Base-by-base conservation (phyloP, 345 rosid species). In the Arabis alpina region DNA sequence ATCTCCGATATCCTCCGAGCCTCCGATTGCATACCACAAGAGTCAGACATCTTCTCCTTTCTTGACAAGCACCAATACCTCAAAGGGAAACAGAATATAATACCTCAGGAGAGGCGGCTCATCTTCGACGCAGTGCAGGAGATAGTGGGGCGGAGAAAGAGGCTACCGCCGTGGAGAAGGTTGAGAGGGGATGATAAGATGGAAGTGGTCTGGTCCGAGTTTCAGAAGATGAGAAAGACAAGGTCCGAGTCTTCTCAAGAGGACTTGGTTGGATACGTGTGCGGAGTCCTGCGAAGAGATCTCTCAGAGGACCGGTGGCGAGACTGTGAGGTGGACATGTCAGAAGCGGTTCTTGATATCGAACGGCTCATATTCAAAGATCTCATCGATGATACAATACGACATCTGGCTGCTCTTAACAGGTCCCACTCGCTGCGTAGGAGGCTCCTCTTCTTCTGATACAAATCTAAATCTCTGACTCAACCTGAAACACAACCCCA, bases 361-460 rank as follows among this genome's bases (percentile, higher is more conserved):
- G 99, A 94, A 66, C 76, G 99, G 58, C 80, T 89, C 25, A 68
- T 94, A 24, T 91, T 89, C 75, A 92, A 88, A 83, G 96, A 94
- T 72, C 74, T 94, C 68, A 85, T 94, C 60, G 83, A 88, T 7
- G 99, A 94, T 73, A 85, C 92, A 32, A 91, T 94, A 74, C 45
- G 76, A 16, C 87, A 88, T 77, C 80, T 89, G 19, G 93, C 87
- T 50, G 65, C 78, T 23, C 61, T 75, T 32, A 59, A 79, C 50
- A 56, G 80, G 24, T 77, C 61, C 10, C 36, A 69, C 43, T 68
- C 60, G 64, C 79, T 68, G n/a, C 70, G 91, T 34, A 83, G 95
- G 81, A 94, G 80, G 82, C 73, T 94, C 69, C 79, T 84, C 16
- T 94, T 94, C 84, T 93, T 94, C 84, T 93, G 73, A 86, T 76